Percentiles rank a stretch among this genome's conserved stretches.
Conservation (phyloP, 371 early-diverging fungal species). For the Mortierella sp. region DNA sequence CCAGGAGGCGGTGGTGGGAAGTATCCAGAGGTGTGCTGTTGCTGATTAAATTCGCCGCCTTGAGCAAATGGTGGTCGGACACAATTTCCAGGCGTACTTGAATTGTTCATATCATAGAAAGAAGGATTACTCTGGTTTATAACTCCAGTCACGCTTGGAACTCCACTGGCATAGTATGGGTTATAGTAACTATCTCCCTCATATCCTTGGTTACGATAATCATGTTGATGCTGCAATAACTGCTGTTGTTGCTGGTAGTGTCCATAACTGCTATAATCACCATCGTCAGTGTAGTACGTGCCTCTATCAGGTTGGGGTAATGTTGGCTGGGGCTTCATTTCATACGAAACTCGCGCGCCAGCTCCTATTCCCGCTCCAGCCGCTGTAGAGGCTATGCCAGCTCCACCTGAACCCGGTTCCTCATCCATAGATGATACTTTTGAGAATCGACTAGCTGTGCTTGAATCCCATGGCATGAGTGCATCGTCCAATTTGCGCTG, state of each 20-base stretch:
- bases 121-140: conserved; percentile 23
- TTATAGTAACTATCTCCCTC: conserved; percentile 39
- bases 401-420: not conserved
- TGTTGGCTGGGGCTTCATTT: conserved; percentile 22
- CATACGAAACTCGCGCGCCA: not conserved
- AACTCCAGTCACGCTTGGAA: not conserved
- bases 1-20: conserved; percentile 24
- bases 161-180: conserved; percentile 36
- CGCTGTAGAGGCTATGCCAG: conserved; percentile 5
- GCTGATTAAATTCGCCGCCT: conserved; percentile 11
- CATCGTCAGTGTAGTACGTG: conserved; percentile 21
- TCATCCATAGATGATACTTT: conserved; percentile 37
- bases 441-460: conserved; percentile 21
- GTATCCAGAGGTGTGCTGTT: conserved; percentile 17
- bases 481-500: conserved; percentile 31
- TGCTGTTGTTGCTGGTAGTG: conserved; percentile 27
- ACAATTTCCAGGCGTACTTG: conserved; percentile 4
- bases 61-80: not conserved
- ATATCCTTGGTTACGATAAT: conserved; percentile 18
- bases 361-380: conserved; percentile 6
- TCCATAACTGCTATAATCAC: conserved; percentile 27
- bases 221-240: conserved; percentile 13
- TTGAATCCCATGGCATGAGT: conserved; percentile 26
- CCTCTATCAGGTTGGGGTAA: conserved; percentile 11
- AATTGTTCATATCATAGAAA: conserved; percentile 20